Evolutionary conservation across 768 basidiomycete species (phyloP).

Genomic region (Kwoniella bestiolae): DNA sequence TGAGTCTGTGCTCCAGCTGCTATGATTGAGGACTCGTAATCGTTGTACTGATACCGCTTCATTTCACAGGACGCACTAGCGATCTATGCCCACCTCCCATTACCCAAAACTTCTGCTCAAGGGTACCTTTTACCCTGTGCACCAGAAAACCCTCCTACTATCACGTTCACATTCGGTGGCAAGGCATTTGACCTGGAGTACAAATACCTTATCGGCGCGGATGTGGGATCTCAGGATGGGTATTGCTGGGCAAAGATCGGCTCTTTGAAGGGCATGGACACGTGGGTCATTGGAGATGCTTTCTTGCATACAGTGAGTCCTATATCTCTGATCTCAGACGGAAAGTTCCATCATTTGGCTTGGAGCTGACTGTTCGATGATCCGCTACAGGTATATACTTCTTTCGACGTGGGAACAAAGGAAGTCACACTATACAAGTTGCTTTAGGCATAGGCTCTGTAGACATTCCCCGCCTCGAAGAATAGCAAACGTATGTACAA

Average conservation of each 20-base stretch:
- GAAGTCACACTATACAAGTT: constrained; percentile 22
- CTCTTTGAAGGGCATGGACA: constrained; percentile 9
- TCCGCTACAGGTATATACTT: constrained; percentile 9
- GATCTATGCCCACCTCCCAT: constrained; percentile 11
- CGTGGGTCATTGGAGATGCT: constrained; percentile 17
- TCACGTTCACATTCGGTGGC: constrained; percentile 9
- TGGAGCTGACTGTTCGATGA: background rate
- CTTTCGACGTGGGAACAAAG: constrained; percentile 17
- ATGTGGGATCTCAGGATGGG: constrained; percentile 4
- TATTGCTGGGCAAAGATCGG: constrained; percentile 21
- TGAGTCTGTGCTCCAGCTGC: no score
- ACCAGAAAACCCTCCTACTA: constrained; percentile 3
- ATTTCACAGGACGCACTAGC: background rate
- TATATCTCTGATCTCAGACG: no score
- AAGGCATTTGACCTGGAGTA: constrained; percentile 13
- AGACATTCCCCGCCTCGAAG: background rate
- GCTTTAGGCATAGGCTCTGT: background rate
- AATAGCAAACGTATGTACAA: background rate
- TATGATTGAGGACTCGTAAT: no score
- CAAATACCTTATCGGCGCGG: constrained; percentile 12
- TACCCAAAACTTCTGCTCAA: background rate
- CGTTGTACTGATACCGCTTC: no score
- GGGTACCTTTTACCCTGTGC: constrained; percentile 11
- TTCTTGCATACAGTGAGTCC: constrained; percentile 19
- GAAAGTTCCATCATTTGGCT: no score